Evolutionary conservation across 306 rosid species (phyloP), one percentile per base, ranked within the genome.

Genomic region (Acacia confusa): DNA sequence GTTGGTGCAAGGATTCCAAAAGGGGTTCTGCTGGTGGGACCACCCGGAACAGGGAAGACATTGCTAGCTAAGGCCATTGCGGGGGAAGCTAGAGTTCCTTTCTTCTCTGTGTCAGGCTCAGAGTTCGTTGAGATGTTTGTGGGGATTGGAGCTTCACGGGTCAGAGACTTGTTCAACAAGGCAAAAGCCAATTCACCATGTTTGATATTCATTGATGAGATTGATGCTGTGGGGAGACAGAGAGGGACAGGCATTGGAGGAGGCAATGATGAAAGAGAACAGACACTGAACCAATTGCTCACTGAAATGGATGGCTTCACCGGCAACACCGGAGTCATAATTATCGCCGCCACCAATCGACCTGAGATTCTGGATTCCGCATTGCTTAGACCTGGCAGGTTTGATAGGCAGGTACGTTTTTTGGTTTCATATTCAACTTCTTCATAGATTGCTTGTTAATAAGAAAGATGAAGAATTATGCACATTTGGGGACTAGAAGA

Each of bases 181-280:
- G 97, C 97, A 0, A 92, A 90, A 74, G 87, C 65, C 7, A 92
- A 87, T 80, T 85, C 97, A 0, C 98, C 98, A 2, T 92, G 97
- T 85, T 80, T 94, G 82, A 80, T 93, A 22, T 91, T 93, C 86
- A 85, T 93, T 81, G 97, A 93, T 73, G 97, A 93, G 83, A 87
- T 91, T 7, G 97, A 93, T 86, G 93, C 97, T 75, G 97, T 91
- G 2, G 94, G 97, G 76, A 90, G 97, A 82, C 91, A 86, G 87
- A 93, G 97, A 90, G 94, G 97, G 6, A 91, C 97, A 2, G 97
- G 97, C 22, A 91, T 91, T 32, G 97, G 97, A 32, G 97, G 97
- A 28, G 97, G 97, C 47, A 91, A 93, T 69, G 93, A 93, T 78
- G 97, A 91, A 77, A 87, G 94, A 65, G 97, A 93, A 58, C 97